These are phyloP conservation scores for Naganishia friedmannii DNA, from an alignment of 768 basidiomycete species.

Conservation along the genomic window DNA sequence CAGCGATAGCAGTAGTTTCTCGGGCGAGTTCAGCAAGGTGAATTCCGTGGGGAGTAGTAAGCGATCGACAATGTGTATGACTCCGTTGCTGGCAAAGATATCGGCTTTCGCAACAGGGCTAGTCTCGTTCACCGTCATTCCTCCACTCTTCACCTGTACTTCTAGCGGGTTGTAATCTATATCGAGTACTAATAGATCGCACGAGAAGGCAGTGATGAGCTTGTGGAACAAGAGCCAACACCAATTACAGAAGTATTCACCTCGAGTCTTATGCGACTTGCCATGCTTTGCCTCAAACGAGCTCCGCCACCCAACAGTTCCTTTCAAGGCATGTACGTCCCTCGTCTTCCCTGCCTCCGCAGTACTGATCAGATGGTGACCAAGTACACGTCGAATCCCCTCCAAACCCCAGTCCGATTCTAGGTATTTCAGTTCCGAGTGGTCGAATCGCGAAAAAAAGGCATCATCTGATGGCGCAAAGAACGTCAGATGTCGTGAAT, in stretches of 20 bases:
- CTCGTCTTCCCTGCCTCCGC: slow-evolving; percentile 57
- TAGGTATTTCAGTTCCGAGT: slow-evolving; percentile 77
- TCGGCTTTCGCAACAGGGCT: slow-evolving; percentile 59
- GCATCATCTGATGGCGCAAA: slow-evolving; percentile 85
- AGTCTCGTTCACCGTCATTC: slow-evolving; percentile 54
- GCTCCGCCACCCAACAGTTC: slow-evolving; percentile 52
- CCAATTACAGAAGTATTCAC: slow-evolving; percentile 2
- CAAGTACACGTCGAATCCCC: slow-evolving; percentile 73
- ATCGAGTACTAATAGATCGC: background rate
- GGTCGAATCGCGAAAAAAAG: slow-evolving; percentile 67
- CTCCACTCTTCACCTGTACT: slow-evolving; percentile 57
- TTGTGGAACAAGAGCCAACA: background rate
- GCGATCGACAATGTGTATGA: slow-evolving; percentile 80
- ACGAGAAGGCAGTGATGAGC: background rate
- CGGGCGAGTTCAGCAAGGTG: slow-evolving; percentile 73
- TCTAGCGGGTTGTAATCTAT: slow-evolving; percentile 11
- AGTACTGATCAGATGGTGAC: slow-evolving; percentile 47
- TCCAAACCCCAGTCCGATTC: slow-evolving; percentile 81
- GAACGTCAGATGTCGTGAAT: slow-evolving; percentile 66
- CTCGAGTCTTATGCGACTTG: slow-evolving; percentile 3
- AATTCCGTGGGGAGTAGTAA: slow-evolving; percentile 74
- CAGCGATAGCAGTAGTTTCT: slow-evolving; percentile 87
- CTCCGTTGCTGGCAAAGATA: slow-evolving; percentile 87
- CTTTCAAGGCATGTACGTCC: slow-evolving; percentile 3
- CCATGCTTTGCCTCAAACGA: slow-evolving; percentile 33